These are phyloP conservation scores for Neurospora pannonica DNA, from an alignment of 495 filamentous ascomycete genomes.

Conservation along the genomic window DNA sequence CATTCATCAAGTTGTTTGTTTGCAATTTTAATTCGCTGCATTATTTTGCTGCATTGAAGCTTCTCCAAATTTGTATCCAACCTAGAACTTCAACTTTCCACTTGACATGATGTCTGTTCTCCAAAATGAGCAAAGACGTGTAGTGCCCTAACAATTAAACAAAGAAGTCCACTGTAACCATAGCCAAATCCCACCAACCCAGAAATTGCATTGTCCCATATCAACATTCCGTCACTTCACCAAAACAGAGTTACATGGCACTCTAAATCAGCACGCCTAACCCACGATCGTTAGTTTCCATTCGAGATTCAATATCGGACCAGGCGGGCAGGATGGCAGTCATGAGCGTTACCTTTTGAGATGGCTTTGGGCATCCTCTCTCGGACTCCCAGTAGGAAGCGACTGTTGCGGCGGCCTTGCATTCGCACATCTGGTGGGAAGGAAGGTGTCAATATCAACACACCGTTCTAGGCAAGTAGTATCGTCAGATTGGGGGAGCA, in stretches of 20 bases:
- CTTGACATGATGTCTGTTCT: neutral
- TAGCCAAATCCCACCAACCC: neutral
- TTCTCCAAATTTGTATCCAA: neutral
- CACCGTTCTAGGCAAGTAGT: neutral
- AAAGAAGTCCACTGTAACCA: neutral
- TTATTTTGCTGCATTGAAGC: neutral
- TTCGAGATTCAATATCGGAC: neutral
- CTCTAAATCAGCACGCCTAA: neutral
- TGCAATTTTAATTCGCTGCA: no score
- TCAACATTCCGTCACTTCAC: neutral
- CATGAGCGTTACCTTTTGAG: constrained; percentile 3
- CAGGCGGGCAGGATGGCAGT: neutral
- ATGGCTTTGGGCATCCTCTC: constrained; percentile 9
- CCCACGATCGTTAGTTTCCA: neutral
- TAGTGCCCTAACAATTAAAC: neutral
- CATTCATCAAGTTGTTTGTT: neutral
- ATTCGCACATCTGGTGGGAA: constrained; percentile 7
- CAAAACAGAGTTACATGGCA: neutral
- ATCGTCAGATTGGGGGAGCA: neutral
- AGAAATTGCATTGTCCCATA: neutral
- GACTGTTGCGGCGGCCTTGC: constrained; percentile 4
- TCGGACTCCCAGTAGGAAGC: constrained; percentile 10
- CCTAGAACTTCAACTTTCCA: neutral
- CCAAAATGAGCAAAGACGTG: neutral
- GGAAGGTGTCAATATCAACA: neutral